These are phyloP conservation scores for Candida sp. DNA, from an alignment of 1,139 yeast species.

Conservation along the genomic window DNA sequence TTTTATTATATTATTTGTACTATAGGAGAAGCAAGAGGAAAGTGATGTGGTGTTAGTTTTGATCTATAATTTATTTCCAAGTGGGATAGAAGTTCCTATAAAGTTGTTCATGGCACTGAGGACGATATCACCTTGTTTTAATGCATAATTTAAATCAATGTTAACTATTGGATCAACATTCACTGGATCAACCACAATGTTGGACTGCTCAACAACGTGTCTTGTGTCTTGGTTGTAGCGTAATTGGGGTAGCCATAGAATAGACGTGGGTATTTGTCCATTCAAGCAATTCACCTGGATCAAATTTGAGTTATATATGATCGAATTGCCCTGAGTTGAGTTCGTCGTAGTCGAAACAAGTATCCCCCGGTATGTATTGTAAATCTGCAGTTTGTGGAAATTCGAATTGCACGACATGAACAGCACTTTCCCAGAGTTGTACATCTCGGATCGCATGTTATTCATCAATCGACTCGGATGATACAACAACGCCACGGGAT, in stretches of 20 bases:
- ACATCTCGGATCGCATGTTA: slow-evolving; percentile 11
- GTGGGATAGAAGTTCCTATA: slow-evolving; percentile 5
- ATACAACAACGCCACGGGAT: slow-evolving; percentile 16
- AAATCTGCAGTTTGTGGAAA: not conserved
- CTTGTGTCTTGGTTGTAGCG: not conserved
- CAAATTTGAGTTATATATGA: slow-evolving; percentile 4
- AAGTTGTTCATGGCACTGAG: slow-evolving; percentile 14
- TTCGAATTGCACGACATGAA: slow-evolving; percentile 9
- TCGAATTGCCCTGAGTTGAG: not conserved
- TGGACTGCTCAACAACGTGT: not conserved
- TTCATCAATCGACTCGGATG: slow-evolving; percentile 18
- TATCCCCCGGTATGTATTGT: not conserved
- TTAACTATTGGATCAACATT: slow-evolving; percentile 3
- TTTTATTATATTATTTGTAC: not conserved
- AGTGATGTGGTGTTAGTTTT: not conserved
- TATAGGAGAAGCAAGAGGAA: not conserved
- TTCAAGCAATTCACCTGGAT: slow-evolving; percentile 2
- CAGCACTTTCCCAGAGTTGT: slow-evolving; percentile 12
- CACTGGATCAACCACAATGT: not conserved
- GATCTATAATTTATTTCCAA: slow-evolving; percentile 6
- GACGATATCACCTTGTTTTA: slow-evolving; percentile 17
- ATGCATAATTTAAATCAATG: slow-evolving; percentile 20
- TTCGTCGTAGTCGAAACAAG: not conserved
- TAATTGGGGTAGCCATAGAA: slow-evolving; percentile 27
- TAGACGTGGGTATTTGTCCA: slow-evolving; percentile 9